These are phyloP conservation scores for Plasmodium yoelii DNA, from an alignment of 169 alveolate genomes.

Conservation along the genomic window DNA sequence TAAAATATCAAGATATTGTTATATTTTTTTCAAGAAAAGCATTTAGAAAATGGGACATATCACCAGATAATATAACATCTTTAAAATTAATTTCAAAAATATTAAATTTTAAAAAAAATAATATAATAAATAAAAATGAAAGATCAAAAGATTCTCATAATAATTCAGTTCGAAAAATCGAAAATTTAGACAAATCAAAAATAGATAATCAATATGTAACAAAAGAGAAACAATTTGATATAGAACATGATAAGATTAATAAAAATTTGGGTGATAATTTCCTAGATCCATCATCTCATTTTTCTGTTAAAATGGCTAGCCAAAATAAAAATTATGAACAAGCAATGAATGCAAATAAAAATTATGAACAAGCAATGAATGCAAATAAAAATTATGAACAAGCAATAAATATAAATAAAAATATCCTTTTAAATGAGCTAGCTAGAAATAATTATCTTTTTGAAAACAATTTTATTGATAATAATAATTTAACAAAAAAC, in stretches of 20 bases:
- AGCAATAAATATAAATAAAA: not conserved
- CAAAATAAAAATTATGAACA: not conserved
- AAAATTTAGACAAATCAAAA: no score
- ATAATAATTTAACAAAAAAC: constrained; percentile 26
- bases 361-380: not conserved
- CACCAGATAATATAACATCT: not conserved
- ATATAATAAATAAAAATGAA: no score
- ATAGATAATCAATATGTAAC: no score
- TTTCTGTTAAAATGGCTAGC: not conserved
- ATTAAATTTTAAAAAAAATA: no score
- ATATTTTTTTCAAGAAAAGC: constrained; percentile 54
- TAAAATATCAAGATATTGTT: constrained; percentile 47
- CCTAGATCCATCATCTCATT: no score
- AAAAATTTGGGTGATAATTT: no score
- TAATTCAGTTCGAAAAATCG: not conserved
- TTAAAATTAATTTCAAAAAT: not conserved
- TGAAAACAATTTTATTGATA: constrained; percentile 32
- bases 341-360: not conserved
- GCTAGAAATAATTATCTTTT: constrained; percentile 36
- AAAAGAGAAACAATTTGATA: no score
- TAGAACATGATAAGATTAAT: no score
- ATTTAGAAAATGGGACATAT: constrained; percentile 14
- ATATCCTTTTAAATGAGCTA: constrained; percentile 16
- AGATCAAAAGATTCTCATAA: not conserved
- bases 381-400: not conserved